Base-by-base conservation (phyloP, 441 rosid genomes). In the Manihot esculenta region DNA sequence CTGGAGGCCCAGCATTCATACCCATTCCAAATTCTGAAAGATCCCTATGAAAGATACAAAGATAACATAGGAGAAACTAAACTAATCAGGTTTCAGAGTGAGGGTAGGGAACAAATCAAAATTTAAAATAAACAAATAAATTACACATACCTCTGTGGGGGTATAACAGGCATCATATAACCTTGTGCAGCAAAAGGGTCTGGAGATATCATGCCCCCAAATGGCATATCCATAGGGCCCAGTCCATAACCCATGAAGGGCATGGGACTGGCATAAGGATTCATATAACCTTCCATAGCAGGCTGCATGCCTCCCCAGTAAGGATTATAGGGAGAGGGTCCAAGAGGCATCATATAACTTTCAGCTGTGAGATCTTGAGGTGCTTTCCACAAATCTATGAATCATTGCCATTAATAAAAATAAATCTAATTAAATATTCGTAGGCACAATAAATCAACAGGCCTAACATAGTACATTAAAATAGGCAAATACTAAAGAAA, bases 271-370 rank as follows among this genome's bases (percentile, higher is more conserved):
- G 78, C 80, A 81, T 84, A 93, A 69, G 94, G 92, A 77, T 88
- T 86, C 81, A 82, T 62, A 62, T 81, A 90, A 61, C 89, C 90
- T 72, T 93, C 97, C 87, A 89, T 84, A 72, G 92, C 97, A 5
- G 96, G 90, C 71, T 90, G 99, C 86, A 88, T 83, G 69, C 97
- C 93, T 50, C 65, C 82, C 92, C 95, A 93, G 76, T 80, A 96
- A 64, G 93, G 97, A 73, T 87, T 90, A 79, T 65, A 87, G 26
- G 85, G 84, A 69, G 92, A 75, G 56, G 93, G 93, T 65, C 90
- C 94, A 80, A 88, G 74, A 72, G 90, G 88, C 98, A 95, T 91
- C 98, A 91, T 87, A 84, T 84, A 93, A 75, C 76, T 93, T 59
- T 93, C 97, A 61, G 91, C 86, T 50, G 89, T 84, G 68, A 87